These are phyloP conservation scores for Skeletonema potamos DNA, from an alignment of 108 stramenopile genomes.

Conservation along the genomic window DNA sequence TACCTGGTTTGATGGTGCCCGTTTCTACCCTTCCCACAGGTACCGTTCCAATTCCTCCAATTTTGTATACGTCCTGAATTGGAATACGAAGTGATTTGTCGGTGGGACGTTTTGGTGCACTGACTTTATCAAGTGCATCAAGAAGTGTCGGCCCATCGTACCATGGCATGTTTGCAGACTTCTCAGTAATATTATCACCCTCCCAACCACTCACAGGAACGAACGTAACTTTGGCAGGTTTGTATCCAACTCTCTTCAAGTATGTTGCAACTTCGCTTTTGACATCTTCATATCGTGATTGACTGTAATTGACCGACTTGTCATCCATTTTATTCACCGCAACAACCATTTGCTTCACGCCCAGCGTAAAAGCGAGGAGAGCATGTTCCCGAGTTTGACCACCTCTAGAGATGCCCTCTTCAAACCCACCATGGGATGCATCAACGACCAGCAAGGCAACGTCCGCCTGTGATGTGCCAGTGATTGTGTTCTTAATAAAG, in stretches of 20 bases:
- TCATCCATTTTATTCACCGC: constrained; percentile 98
- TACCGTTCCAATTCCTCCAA: constrained; percentile 90
- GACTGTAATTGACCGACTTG: constrained; percentile 76
- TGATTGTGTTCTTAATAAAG: constrained; percentile 97
- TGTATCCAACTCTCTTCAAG: constrained; percentile 72
- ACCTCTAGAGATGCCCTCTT: constrained; percentile 89
- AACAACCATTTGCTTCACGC: constrained; percentile 96
- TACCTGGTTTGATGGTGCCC: constrained; percentile 78
- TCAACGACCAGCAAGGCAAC: constrained; percentile 94
- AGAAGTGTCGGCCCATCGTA: constrained; percentile 89
- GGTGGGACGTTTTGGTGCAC: constrained; percentile 82
- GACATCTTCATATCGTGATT: constrained; percentile 90
- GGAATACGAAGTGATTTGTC: constrained; percentile 91
- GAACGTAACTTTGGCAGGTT: constrained; percentile 79
- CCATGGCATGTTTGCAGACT: constrained; percentile 84
- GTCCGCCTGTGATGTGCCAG: constrained; percentile 97
- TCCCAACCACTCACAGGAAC: constrained; percentile 95
- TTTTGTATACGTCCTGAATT: constrained; percentile 91
- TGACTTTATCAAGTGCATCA: constrained; percentile 89
- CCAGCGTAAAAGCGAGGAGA: constrained; percentile 92
- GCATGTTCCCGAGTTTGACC: constrained; percentile 98
- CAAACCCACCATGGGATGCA: constrained; percentile 88
- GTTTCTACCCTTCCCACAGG: constrained; percentile 90
- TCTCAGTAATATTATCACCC: constrained; percentile 94
- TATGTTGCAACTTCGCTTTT: constrained; percentile 62